Evolutionary conservation across 441 rosid genomes (phyloP), one percentile per base, ranked within the genome.

Genomic region (Francoa sonchifolia): DNA sequence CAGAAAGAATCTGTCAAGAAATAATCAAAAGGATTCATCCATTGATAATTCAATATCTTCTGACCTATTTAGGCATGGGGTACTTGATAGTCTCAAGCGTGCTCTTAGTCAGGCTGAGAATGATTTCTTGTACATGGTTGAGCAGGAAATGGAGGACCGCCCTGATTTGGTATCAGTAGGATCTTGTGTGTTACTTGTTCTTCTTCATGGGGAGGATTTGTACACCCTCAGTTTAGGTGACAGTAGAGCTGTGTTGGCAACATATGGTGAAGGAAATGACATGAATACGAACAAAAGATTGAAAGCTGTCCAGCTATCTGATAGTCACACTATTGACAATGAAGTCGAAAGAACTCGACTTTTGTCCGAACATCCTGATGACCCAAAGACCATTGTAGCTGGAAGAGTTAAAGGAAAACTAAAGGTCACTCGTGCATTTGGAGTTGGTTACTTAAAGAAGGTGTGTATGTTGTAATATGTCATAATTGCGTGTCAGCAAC

Each of bases 121-220:
- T 50, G 98, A 85, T 57, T 90, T 74, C 68, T 48, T 90, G 19
- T 55, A 50, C 66, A 85, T 82, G 98, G 93, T 90, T 37, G 98
- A 90, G 68, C 93, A 76, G 68, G 96, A 85, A 67, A 85, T 82
- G 96, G 94, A 82, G 35, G 89, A 82, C 6, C 86, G 96, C 16
- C 96, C 94, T 41, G 98, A 90, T 50, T 54, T 90, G 39, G 98
- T 85, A 34, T 90, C 96, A 0, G 76, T 90, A 10, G 98, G 98
- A 25, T 82, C 89, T 28, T 90, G 98, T 46, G 94, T 85, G 44
- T 44, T 90, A 63, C 79, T 85, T 48, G 73, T 69, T 57, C 78
- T 90, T 38, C 87, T 85, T 35, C 73, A 76, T 26, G 86, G 89
- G 38, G 59, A 72, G 14, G 74, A 82, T 70, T 62, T 90, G 47